Evolutionary conservation across 2,329 filamentous ascomycete genomes (phyloP).

Genomic region (Cladosporium cucumerinum): DNA sequence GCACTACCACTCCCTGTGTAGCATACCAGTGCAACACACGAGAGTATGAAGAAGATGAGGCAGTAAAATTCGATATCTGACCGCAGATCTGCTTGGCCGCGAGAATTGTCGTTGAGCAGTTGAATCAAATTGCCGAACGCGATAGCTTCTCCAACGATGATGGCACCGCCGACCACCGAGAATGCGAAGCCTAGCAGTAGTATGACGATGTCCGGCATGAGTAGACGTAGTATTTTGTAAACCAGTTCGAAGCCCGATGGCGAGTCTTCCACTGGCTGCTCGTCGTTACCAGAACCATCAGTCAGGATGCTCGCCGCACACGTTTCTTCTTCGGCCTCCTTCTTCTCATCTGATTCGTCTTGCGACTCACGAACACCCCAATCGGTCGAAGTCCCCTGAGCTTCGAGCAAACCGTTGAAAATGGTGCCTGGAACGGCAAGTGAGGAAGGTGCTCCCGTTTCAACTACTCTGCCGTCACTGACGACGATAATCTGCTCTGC

Average conservation of each 20-base stretch:
- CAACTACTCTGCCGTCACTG: constrained; percentile 62
- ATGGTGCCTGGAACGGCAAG: constrained; percentile 41
- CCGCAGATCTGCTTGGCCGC: background rate
- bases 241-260: constrained; percentile 7
- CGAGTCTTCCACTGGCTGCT: constrained; percentile 5
- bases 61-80: constrained; percentile 42
- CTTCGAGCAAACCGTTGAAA: constrained; percentile 30
- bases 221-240: constrained; percentile 16
- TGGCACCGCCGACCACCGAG: constrained; percentile 45
- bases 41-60: constrained; percentile 53
- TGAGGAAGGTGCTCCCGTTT: constrained; percentile 60
- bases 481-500: constrained; percentile 78
- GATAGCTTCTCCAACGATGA: constrained; percentile 59
- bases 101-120: constrained; percentile 47
- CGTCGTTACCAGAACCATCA: background rate
- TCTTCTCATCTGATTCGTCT: background rate
- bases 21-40: constrained; percentile 47
- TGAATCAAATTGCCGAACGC: constrained; percentile 54
- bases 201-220: constrained; percentile 38
- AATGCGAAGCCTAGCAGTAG: constrained; percentile 42
- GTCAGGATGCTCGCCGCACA: constrained; percentile 7
- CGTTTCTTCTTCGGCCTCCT: background rate
- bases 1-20: constrained; percentile 45
- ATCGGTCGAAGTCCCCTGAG: constrained; percentile 18
- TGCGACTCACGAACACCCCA: background rate